A percentile compares a stretch with the other conserved stretches of the same genome.
These are phyloP conservation scores for Ambrosiella xylebori DNA, from an alignment of 2,329 filamentous ascomycete species.

Conservation along the genomic window DNA sequence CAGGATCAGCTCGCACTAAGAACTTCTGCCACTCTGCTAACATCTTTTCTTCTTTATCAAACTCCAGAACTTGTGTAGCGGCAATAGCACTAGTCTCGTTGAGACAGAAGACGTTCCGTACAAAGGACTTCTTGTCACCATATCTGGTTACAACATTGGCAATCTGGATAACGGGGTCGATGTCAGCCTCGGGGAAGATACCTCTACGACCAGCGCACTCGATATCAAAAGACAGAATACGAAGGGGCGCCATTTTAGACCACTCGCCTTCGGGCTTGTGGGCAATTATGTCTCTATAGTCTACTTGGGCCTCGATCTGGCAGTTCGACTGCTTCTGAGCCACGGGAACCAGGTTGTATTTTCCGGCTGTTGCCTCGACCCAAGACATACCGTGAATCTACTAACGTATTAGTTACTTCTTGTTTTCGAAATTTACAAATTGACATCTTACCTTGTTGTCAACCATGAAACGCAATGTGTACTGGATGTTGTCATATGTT, in stretches of 20 bases:
- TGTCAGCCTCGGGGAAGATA: conserved; percentile 81
- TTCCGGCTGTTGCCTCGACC: conserved; percentile 66
- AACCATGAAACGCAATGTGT: conserved; percentile 92
- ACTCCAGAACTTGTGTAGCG: conserved; percentile 82
- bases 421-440: too few species aligned
- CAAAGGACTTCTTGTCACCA: conserved; percentile 87
- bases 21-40: conserved; percentile 86
- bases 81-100: conserved; percentile 87
- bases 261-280: conserved; percentile 85
- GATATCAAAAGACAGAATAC: conserved; percentile 93
- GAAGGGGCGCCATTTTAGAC: conserved; percentile 92
- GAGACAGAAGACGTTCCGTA: conserved; percentile 90
- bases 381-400: conserved; percentile 90
- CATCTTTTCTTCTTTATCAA: conserved; percentile 69
- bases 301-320: conserved; percentile 81
- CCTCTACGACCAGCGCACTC: conserved; percentile 96
- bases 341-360: conserved; percentile 53
- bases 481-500: conserved; percentile 93
- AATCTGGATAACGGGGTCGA: conserved; percentile 94
- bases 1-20: conserved; percentile 74
- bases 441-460: conserved; percentile 56
- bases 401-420: conserved; percentile 14
- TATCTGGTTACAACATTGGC: conserved; percentile 90
- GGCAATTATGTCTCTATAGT: conserved; percentile 67
- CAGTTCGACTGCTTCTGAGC: conserved; percentile 70